These are phyloP conservation scores for Erigeron canadensis DNA, from an alignment of 129 eudicot species.

Conservation along the genomic window DNA sequence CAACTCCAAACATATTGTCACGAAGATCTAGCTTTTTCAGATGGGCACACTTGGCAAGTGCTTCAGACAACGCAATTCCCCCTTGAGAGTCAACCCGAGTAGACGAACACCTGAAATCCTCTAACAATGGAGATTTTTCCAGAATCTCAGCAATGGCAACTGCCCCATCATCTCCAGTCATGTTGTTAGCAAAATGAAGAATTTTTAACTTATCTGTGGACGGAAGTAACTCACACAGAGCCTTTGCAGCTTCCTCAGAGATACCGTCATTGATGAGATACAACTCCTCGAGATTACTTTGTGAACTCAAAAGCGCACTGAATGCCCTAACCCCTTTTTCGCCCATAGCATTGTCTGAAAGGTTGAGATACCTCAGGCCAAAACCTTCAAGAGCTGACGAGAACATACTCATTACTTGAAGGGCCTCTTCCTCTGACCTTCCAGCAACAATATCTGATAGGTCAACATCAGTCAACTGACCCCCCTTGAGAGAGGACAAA, in stretches of 20 bases:
- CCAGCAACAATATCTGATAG: slow-evolving; percentile 63
- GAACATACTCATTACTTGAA: slow-evolving; percentile 55
- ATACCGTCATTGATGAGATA: slow-evolving; percentile 59
- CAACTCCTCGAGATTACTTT: slow-evolving; percentile 56
- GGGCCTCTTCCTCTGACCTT: slow-evolving; percentile 58
- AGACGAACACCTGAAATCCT: slow-evolving; percentile 66
- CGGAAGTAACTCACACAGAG: slow-evolving; percentile 34
- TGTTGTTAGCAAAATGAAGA: slow-evolving; percentile 66
- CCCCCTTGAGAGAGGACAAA: slow-evolving; percentile 41
- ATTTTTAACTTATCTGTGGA: slow-evolving; percentile 44
- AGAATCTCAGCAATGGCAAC: slow-evolving; percentile 48
- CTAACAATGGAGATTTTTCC: slow-evolving; percentile 37
- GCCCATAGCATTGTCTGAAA: slow-evolving; percentile 60
- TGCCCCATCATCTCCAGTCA: slow-evolving; percentile 73
- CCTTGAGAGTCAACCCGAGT: slow-evolving; percentile 57
- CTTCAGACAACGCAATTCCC: slow-evolving; percentile 49
- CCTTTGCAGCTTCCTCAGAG: slow-evolving; percentile 54
- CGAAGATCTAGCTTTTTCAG: slow-evolving; percentile 53
- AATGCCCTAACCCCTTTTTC: slow-evolving; percentile 70
- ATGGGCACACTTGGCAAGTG: slow-evolving; percentile 43
- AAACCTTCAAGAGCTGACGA: slow-evolving; percentile 53
- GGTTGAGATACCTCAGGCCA: slow-evolving; percentile 41
- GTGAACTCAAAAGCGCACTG: slow-evolving; percentile 48
- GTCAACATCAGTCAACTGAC: slow-evolving; percentile 58
- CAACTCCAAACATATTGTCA: slow-evolving; percentile 60